These are phyloP conservation scores for Lachancea quebecensis DNA, from an alignment of 805 yeast species.

Conservation along the genomic window DNA sequence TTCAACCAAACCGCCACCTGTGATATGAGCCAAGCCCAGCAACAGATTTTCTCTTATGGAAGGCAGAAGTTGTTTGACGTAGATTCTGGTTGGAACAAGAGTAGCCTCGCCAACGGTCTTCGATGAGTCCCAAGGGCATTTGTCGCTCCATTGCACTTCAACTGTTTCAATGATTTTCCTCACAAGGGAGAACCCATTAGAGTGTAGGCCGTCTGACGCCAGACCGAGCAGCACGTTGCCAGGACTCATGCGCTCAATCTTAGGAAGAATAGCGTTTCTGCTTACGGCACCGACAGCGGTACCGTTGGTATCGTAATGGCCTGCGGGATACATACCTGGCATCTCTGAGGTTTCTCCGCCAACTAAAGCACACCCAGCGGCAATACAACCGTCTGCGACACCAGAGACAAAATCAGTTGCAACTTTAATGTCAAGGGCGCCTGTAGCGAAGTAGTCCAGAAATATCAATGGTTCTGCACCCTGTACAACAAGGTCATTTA, in stretches of 20 bases:
- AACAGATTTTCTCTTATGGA: slow-evolving; percentile 60
- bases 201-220: slow-evolving; percentile 88
- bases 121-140: slow-evolving; percentile 77
- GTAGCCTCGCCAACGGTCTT: slow-evolving; percentile 80
- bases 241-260: slow-evolving; percentile 51
- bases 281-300: slow-evolving; percentile 96
- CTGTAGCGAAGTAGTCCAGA: slow-evolving; percentile 94
- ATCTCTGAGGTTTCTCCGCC: slow-evolving; percentile 99
- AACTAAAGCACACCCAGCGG: slow-evolving; percentile 93
- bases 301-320: slow-evolving; percentile 97
- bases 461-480: slow-evolving; percentile 98
- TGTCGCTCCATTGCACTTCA: slow-evolving; percentile 61
- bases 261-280: slow-evolving; percentile 69
- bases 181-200: slow-evolving; percentile 92
- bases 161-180: slow-evolving; percentile 82
- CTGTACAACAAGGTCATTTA: slow-evolving; percentile 94
- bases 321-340: slow-evolving; percentile 97
- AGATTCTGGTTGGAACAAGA: slow-evolving; percentile 85
- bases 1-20: slow-evolving; percentile 97
- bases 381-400: slow-evolving; percentile 93
- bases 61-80: slow-evolving; percentile 83
- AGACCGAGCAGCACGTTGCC: slow-evolving; percentile 86
- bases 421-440: slow-evolving; percentile 73
- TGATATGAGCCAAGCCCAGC: slow-evolving; percentile 90
- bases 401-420: slow-evolving; percentile 90